Evolutionary conservation across 164 flowering plant genomes (phyloP), one percentile per base, ranked within the genome.

Genomic region (Brasenia schreberi): DNA sequence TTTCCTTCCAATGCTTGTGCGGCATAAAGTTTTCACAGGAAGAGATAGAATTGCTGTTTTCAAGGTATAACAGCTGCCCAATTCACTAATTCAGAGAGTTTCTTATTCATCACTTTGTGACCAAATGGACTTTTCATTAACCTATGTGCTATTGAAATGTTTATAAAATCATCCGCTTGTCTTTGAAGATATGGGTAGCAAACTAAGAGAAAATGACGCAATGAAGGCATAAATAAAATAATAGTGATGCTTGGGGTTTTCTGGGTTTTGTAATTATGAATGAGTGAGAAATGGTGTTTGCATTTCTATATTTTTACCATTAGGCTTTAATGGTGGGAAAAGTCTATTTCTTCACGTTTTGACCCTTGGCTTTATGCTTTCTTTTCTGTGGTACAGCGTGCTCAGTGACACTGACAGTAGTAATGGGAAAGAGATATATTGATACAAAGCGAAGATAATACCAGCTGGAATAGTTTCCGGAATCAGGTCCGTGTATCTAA

Each of bases 401-500:
- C 79, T 94, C 97, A 11, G 72, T 81, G 7, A 69, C 61, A 5
- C 80, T 94, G 9, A 82, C 97, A 64, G 81, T 71, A 75, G 83
- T 87, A 72, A 94, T 91, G 99, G 95, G 96, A 52, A 87, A 87
- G 72, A 89, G 97, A n/a, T 94, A 85, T 67, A 7, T 81, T 64
- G 74, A 87, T 73, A 89, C 97, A 43, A 23, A 23, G 83, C 88
- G 45, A 91, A 94, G 84, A 81, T 94, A 63, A 94, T 94, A 97
- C 99, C 97, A 17, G 92, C 99, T 66, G 99, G 96, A 44, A 33
- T 89, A 58, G 85, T 94, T 75, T 95, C 97, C 66, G 90, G 76
- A 43, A 83, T 91, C 72, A 94, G 99, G 99, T 94, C 80, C 42
- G 62, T 64, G 43, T 12, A 63, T 6, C 53, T 19, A 60, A 5